Conservation (phyloP, 768 basidiomycete species). For the Rhodosporidiobolus sp. region DNA sequence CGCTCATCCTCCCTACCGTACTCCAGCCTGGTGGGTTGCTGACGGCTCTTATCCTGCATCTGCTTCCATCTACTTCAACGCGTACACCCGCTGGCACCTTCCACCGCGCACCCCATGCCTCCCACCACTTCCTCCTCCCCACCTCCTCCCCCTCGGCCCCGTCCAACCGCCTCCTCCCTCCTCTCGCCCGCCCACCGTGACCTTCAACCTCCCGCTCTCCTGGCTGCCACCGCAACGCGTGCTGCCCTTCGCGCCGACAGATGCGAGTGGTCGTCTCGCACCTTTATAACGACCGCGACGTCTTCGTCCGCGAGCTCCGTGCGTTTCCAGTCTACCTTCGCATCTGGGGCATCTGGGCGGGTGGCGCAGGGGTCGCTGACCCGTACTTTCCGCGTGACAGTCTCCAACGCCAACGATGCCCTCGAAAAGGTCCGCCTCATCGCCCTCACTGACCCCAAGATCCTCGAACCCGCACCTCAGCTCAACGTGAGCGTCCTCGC, state of each 20-base stretch:
- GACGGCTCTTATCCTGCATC: no score
- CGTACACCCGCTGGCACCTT: neutral
- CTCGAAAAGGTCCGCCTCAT: constrained; percentile 88
- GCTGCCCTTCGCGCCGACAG: neutral
- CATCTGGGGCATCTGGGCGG: no score
- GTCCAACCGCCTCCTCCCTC: no score
- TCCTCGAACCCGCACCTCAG: constrained; percentile 66
- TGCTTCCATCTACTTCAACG: no score
- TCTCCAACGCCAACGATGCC: constrained; percentile 95
- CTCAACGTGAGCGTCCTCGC: constrained; percentile 89
- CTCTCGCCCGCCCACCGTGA: no score
- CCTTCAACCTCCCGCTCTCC: no score
- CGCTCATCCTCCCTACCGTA: neutral
- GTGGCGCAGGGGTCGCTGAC: no score
- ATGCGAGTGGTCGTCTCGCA: constrained; percentile 60
- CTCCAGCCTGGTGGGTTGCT: no score
- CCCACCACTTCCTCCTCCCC: no score
- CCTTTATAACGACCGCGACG: constrained; percentile 54
- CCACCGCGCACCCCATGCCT: no score
- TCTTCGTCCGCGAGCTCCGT: constrained; percentile 66
- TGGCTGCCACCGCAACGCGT: neutral
- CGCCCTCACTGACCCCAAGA: constrained; percentile 69
- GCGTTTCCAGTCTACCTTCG: constrained; percentile 40
- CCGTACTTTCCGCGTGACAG: constrained; percentile 39
- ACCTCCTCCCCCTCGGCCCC: no score